phyloP scores from a whole-genome alignment of 2,329 filamentous ascomycete genomes.

The Sporothrix euskadiensis region DNA sequence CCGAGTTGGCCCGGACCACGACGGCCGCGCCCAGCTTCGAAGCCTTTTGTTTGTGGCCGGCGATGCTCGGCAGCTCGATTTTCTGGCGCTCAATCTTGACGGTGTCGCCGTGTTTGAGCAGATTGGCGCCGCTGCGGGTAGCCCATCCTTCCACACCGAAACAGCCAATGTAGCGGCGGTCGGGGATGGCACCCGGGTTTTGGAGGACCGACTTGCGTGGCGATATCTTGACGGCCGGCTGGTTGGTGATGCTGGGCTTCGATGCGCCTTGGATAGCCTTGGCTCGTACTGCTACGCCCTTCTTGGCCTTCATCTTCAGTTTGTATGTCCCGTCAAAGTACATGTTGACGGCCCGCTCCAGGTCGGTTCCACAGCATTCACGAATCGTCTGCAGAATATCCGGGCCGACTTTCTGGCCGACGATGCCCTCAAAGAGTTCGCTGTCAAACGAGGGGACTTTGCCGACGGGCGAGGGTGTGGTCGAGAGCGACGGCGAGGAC shows the following conservation, averaged over 20 bases:
- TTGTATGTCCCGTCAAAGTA: conserved; percentile 69
- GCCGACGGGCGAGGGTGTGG: conserved; percentile 9
- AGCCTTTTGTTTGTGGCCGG: conserved; percentile 44
- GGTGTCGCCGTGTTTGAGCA: conserved; percentile 79
- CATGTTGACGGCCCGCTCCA: conserved; percentile 67
- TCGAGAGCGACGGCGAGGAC: conserved; percentile 18
- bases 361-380: conserved; percentile 56
- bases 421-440: conserved; percentile 58
- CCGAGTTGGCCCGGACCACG: conserved; percentile 45
- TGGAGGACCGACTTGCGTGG: conserved; percentile 15
- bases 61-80: conserved; percentile 56
- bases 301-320: conserved; percentile 35
- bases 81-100: conserved; percentile 86
- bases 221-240: conserved; percentile 23
- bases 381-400: conserved; percentile 53
- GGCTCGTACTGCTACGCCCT: background rate
- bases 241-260: background rate
- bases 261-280: background rate
- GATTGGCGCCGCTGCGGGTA: conserved; percentile 73
- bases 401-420: conserved; percentile 57
- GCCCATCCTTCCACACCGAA: conserved; percentile 93
- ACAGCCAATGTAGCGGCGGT: conserved; percentile 76
- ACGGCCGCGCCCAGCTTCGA: conserved; percentile 46
- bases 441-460: conserved; percentile 52
- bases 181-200: conserved; percentile 39